phyloP scores from a whole-genome alignment of 805 yeast species.

The Ogataea populi-albae region DNA sequence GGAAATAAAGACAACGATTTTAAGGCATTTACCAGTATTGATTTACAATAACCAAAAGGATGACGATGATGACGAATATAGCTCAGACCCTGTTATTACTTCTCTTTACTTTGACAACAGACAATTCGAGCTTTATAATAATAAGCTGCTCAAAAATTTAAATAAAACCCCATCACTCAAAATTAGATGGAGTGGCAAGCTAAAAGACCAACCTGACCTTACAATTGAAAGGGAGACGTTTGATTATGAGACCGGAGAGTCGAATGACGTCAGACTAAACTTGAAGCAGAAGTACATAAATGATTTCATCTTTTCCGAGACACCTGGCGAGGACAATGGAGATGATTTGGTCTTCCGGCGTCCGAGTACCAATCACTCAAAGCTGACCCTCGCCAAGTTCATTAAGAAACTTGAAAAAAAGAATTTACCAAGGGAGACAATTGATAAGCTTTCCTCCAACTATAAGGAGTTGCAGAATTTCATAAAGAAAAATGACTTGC shows the following conservation, averaged over 20 bases:
- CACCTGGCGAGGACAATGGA: slow-evolving; percentile 30
- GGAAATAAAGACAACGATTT: slow-evolving; percentile 95
- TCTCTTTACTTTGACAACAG: slow-evolving; percentile 85
- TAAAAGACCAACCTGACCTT: slow-evolving; percentile 73
- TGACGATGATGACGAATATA: slow-evolving; percentile 48
- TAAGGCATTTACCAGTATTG: slow-evolving; percentile 89
- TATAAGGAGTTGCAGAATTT: slow-evolving; percentile 61
- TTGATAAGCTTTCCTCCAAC: slow-evolving; percentile 51
- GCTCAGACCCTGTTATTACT: slow-evolving; percentile 77
- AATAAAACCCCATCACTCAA: slow-evolving; percentile 72
- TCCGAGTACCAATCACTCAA: slow-evolving; percentile 9
- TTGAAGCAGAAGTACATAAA: slow-evolving; percentile 82
- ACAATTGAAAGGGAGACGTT: slow-evolving; percentile 76
- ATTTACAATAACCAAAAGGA: slow-evolving; percentile 59
- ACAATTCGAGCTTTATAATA: slow-evolving; percentile 80
- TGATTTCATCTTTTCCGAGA: slow-evolving; percentile 48
- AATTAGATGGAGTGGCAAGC: slow-evolving; percentile 86
- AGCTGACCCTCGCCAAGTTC: slow-evolving; percentile 41
- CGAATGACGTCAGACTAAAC: slow-evolving; percentile 58
- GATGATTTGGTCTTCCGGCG: slow-evolving; percentile 27
- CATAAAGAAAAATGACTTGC: slow-evolving; percentile 62
- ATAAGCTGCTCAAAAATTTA: slow-evolving; percentile 65
- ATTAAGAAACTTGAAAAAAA: slow-evolving; percentile 61
- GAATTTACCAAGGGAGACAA: slow-evolving; percentile 50
- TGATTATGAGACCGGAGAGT: slow-evolving; percentile 46